phyloP scores from a whole-genome alignment of 352 stramenopile species.

The Phytopythium cucurbitacearum region DNA sequence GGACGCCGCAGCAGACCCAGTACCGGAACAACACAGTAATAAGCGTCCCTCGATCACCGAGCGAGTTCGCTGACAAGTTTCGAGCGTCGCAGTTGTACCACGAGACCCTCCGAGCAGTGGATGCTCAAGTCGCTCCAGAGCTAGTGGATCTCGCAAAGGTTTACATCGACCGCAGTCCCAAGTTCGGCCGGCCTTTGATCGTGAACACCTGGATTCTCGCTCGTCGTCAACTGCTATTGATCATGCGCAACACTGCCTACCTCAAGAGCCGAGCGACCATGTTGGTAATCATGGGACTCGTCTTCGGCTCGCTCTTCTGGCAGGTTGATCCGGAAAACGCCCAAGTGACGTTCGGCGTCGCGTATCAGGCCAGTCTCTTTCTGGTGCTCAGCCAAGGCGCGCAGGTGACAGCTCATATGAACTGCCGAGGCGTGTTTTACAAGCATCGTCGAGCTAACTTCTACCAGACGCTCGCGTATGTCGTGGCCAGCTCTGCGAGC shows the following conservation, averaged over 20 bases:
- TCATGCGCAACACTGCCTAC: slow-evolving; percentile 17
- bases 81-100: slow-evolving; percentile 15
- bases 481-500: slow-evolving; percentile 38
- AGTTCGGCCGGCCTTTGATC: slow-evolving; percentile 21
- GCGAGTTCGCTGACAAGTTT: slow-evolving; percentile 20
- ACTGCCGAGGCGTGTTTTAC: slow-evolving; percentile 67
- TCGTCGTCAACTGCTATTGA: slow-evolving; percentile 19
- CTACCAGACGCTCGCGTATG: slow-evolving; percentile 67
- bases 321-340: slow-evolving; percentile 15
- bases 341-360: slow-evolving; percentile 28
- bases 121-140: slow-evolving; percentile 2
- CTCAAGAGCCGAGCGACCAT: slow-evolving; percentile 18
- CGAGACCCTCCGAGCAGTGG: slow-evolving; percentile 12
- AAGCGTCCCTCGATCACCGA: not conserved
- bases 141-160: slow-evolving; percentile 7
- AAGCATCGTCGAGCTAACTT: slow-evolving; percentile 84
- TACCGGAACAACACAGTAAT: slow-evolving; percentile 13
- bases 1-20: slow-evolving; percentile 20
- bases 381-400: slow-evolving; percentile 63
- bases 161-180: slow-evolving; percentile 15
- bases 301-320: slow-evolving; percentile 17
- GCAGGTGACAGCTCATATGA: slow-evolving; percentile 64
- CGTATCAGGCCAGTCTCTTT: slow-evolving; percentile 80
- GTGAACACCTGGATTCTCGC: slow-evolving; percentile 6
- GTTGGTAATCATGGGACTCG: slow-evolving; percentile 12